Evolutionary conservation across 2,329 filamentous ascomycete genomes (phyloP).

Genomic region (Gremmenia infestans): DNA sequence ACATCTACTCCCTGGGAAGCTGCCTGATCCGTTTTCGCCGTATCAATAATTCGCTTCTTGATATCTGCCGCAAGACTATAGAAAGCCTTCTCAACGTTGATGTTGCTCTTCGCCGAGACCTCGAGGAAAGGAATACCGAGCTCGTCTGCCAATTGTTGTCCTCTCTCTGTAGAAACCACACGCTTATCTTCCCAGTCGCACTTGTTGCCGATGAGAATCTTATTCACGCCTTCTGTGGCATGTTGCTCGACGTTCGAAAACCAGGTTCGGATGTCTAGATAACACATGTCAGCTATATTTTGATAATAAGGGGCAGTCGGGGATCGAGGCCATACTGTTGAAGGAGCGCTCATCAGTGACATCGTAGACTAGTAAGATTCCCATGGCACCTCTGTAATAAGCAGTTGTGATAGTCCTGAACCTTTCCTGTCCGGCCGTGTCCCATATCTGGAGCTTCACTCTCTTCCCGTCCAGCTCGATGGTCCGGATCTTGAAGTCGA

Average conservation of each 20-base stretch:
- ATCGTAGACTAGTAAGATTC: constrained; percentile 95
- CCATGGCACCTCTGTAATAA: constrained; percentile 98
- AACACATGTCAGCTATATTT: constrained; percentile 7
- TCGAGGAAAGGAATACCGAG: constrained; percentile 97
- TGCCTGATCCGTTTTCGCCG: constrained; percentile 68
- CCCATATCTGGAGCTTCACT: constrained; percentile 99
- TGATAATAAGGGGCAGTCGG: background rate
- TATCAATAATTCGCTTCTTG: constrained; percentile 97
- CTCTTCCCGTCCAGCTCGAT: constrained; percentile 98
- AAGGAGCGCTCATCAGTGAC: constrained; percentile 99
- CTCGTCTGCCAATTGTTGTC: constrained; percentile 89
- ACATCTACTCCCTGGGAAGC: constrained; percentile 61
- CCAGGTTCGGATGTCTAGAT: constrained; percentile 93
- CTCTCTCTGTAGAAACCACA: constrained; percentile 85
- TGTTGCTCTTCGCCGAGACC: constrained; percentile 97
- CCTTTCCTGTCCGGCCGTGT: constrained; percentile 95
- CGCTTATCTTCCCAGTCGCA: constrained; percentile 99
- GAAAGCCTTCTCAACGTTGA: constrained; percentile 99
- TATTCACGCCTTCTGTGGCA: constrained; percentile 97
- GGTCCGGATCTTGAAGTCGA: constrained; percentile 99
- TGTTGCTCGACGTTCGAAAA: constrained; percentile 99
- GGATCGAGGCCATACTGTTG: constrained; percentile 63
- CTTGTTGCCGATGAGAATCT: constrained; percentile 99
- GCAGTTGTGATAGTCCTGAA: constrained; percentile 98
- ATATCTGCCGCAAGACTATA: constrained; percentile 93